Conservation (phyloP, 2,329 filamentous ascomycete species). For the Apiospora aurea region DNA sequence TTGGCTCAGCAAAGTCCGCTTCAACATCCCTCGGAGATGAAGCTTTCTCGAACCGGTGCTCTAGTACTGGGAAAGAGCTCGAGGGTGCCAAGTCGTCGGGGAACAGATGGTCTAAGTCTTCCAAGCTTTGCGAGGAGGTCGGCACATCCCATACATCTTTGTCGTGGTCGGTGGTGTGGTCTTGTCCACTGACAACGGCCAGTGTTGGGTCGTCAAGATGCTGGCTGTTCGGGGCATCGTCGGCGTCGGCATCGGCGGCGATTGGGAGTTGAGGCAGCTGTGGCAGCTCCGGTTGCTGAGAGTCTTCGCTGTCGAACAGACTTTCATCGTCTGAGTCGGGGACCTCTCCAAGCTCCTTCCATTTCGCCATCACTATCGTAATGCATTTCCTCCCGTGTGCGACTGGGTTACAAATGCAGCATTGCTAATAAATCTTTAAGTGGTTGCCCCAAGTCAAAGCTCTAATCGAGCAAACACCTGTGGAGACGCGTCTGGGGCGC, state of each 20-base stretch:
- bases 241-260: conserved; percentile 10
- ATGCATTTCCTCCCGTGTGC: conserved; percentile 41
- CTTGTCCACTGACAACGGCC: not conserved
- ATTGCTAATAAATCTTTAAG: conserved; percentile 15
- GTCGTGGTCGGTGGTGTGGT: conserved; percentile 28
- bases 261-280: not conserved
- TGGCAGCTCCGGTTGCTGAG: conserved; percentile 32
- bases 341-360: conserved; percentile 53
- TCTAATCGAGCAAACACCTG: conserved; percentile 4
- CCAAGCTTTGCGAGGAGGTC: conserved; percentile 35
- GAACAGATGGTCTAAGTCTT: conserved; percentile 18
- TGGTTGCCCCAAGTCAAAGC: not conserved
- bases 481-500: conserved; percentile 24
- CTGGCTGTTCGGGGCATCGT: conserved; percentile 23
- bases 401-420: not conserved
- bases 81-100: conserved; percentile 34
- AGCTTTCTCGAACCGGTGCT: not conserved
- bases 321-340: conserved; percentile 53
- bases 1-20: not conserved
- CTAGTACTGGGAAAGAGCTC: not conserved
- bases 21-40: not conserved
- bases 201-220: conserved; percentile 11
- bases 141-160: conserved; percentile 41
- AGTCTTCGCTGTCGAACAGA: conserved; percentile 46
- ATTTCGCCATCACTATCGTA: conserved; percentile 47